phyloP scores from a whole-genome alignment of 306 rosid genomes.

The Citrullus mucosospermus region DNA sequence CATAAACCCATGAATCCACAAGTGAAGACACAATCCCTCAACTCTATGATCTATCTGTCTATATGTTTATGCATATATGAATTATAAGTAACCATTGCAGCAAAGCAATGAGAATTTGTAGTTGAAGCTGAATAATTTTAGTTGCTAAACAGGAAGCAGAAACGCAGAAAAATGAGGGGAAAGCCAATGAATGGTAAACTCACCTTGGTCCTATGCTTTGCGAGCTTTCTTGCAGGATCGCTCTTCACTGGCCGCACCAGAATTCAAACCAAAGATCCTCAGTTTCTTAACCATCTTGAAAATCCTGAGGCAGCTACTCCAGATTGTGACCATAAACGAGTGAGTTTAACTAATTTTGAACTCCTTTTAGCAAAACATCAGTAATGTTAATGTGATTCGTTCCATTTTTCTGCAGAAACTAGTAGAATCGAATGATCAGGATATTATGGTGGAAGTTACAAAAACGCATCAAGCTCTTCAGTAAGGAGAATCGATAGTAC shows the following conservation, averaged over 20 bases:
- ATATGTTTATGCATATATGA: background rate
- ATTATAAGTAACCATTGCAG: background rate
- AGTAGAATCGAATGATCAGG: constrained; percentile 39
- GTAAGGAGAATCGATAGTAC: constrained; percentile 17
- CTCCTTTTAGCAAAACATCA: background rate
- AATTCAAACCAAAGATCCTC: background rate
- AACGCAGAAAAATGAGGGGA: background rate
- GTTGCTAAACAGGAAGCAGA: background rate
- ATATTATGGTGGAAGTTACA: constrained; percentile 53
- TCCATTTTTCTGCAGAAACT: constrained; percentile 30
- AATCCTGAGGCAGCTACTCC: background rate
- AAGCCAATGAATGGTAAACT: constrained; percentile 3
- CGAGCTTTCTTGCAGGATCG: background rate
- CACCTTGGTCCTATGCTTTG: constrained; percentile 5
- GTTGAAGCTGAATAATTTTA: background rate
- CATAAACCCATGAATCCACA: background rate
- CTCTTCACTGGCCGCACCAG: constrained; percentile 3
- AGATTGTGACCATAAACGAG: constrained; percentile 6
- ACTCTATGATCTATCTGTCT: background rate
- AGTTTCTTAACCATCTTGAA: background rate
- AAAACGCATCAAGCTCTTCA: constrained; percentile 74
- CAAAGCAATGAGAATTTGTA: background rate
- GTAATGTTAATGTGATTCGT: background rate
- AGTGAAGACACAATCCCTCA: background rate
- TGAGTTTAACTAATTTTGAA: background rate